Base-by-base conservation (phyloP, 2,329 filamentous ascomycete species). In the Metarhizium sp. region DNA sequence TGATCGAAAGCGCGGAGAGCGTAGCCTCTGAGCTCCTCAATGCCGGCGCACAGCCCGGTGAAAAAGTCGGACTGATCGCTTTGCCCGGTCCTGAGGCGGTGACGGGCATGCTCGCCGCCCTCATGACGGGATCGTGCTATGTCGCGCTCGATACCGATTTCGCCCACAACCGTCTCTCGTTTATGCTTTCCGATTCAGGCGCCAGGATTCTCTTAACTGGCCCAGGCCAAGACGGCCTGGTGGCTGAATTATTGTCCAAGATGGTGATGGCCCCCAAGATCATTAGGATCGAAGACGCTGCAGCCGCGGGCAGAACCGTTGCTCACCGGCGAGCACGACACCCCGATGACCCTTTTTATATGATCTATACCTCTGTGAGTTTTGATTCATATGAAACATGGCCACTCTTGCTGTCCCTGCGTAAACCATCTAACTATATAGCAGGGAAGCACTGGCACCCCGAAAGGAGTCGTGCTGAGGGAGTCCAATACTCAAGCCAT, bases 81-180 rank as follows among this genome's bases (percentile, higher is more conserved):
- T 55, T 59, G n/a, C 62, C 63, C 11, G 61, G 62, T 30, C 58
- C 63, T 51, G 60, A 61, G 53, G 60, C 61, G 7, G 58, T 64
- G 18, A 57, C 57, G 11, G 62, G 58, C 50, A 59, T 62, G 54
- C 58, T 65, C 29, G 62, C 58, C 10, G 55, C 58, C 20, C 56
- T 61, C 29, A 58, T 61, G 57, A 60, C 61, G 10, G 59, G 63
- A 4, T 61, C 59, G 45, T 59, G 61, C 57, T 65, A 63, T 50
- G 61, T 64, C 53, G 60, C 63, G 25, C 60, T 65, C 49, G 63
- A 65, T 51, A 56, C 59, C 55, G 60, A 65, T 48, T 64, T 64
- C 38, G 63, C 63, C 1, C 56, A 54, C n/a, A 60, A 64, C 29
- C 61, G 63, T 34, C 58, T 65, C 18, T 56, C 59, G 11, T 63